Base-by-base conservation (phyloP, 495 filamentous ascomycete genomes). In the Glutinoglossum americanum region DNA sequence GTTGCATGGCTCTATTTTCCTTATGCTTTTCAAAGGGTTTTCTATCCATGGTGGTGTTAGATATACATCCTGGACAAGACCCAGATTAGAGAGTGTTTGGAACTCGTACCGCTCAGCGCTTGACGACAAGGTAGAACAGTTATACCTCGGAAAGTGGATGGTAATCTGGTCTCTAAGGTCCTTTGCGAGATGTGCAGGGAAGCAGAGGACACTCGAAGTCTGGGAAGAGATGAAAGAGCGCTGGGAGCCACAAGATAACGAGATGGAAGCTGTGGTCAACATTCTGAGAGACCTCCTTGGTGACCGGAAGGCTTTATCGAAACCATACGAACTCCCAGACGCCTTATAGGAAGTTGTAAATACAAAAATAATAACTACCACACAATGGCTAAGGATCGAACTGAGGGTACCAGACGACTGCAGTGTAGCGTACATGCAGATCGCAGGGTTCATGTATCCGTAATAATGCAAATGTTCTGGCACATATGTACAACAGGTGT, bases 11-110 rank as follows among this genome's bases (percentile, higher is more conserved):
- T 72, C 73, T 37, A 76, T 85, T 33, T 87, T 83, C 62, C 67
- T 80, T 49, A 71, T 76, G 4, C 71, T 94, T 26, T 81, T 94
- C 63, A 80, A 83, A 60, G 84, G 82, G 5, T 95, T 94, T 65
- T 71, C 73, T 49, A 65, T 66, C n/a, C 79, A 89, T 65, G 87
- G 86, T 19, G 76, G 78, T n/a, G 68, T 71, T 27, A 55, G 63
- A 7, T 75, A 78, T 60, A 79, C 77, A 13, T 65, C 76, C 7
- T 92, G 85, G 88, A 83, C 77, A 53, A 69, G 71, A 19, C 68
- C 73, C 60, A 72, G 74, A 41, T 72, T 89, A 15, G 69, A 75
- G 54, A 59, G 55, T 4, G 60, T 70, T 8, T 75, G 71, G 71
- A 60, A 44, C 8, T 60, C 64, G 4, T 71, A 74, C 33, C 60